These are phyloP conservation scores for Teratosphaeria gauchensis DNA, from an alignment of 2,329 filamentous ascomycete species.

Conservation along the genomic window DNA sequence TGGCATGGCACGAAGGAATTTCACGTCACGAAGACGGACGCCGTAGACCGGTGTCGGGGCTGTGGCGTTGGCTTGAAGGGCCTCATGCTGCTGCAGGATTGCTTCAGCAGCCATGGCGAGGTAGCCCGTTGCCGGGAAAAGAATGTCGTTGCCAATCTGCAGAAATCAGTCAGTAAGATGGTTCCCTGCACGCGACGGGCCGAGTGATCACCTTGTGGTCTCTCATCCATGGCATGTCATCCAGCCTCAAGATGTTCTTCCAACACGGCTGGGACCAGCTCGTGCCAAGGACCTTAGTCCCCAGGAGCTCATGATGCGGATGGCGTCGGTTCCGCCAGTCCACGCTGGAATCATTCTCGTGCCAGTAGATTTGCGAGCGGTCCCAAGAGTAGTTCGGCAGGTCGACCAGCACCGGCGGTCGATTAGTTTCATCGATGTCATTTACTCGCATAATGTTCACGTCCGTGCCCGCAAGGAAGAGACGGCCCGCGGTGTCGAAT, in stretches of 20 bases:
- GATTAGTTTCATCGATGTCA: neutral
- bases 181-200: too few species aligned
- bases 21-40: neutral
- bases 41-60: neutral
- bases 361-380: neutral
- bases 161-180: too few species aligned
- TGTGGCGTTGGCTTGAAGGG: neutral
- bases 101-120: neutral
- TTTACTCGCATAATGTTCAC: neutral
- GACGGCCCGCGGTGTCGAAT: neutral
- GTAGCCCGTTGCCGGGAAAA: neutral
- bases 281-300: neutral
- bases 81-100: neutral
- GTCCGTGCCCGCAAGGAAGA: neutral
- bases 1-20: neutral
- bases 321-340: neutral
- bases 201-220: neutral
- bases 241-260: neutral
- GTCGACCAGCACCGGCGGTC: neutral
- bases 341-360: neutral
- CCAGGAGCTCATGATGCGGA: neutral
- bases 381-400: neutral
- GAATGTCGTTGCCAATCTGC: neutral
- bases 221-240: neutral
- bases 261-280: neutral